Conservation (phyloP, 768 basidiomycete species). For the Termitomyces eurrhizus region DNA sequence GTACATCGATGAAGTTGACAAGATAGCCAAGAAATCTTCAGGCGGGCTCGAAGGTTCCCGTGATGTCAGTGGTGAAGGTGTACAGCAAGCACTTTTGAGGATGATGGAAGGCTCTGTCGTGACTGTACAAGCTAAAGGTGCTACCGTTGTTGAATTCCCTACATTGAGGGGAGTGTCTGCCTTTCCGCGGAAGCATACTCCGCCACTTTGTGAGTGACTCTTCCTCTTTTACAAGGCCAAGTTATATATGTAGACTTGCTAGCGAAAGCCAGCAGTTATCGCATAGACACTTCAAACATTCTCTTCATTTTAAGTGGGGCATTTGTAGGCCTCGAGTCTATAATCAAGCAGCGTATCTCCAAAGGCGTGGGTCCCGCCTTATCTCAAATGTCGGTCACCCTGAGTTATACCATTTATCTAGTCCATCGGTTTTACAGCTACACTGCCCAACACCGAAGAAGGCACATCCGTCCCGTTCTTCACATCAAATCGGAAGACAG, state of each 20-base stretch:
- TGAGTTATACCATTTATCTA: constrained; percentile 23
- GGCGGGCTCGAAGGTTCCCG: constrained; percentile 66
- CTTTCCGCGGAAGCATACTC: constrained; percentile 34
- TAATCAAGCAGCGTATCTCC: constrained; percentile 75
- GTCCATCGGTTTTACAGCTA: constrained; percentile 83
- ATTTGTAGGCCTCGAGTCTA: constrained; percentile 84
- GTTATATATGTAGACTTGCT: constrained; percentile 1
- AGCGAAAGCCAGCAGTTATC: constrained; percentile 64
- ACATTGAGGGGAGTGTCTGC: constrained; percentile 36
- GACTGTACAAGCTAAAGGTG: constrained; percentile 73
- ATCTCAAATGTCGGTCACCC: not conserved
- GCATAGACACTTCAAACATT: constrained; percentile 86
- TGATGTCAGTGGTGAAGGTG: constrained; percentile 95
- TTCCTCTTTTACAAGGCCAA: not conserved
- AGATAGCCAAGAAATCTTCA: constrained; percentile 67
- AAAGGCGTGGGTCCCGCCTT: constrained; percentile 64
- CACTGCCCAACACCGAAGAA: constrained; percentile 36
- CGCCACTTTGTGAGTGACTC: constrained; percentile 33
- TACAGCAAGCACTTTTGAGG: constrained; percentile 87
- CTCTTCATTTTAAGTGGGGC: constrained; percentile 96
- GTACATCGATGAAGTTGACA: constrained; percentile 96
- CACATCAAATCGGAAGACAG: constrained; percentile 62
- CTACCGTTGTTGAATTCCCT: constrained; percentile 42
- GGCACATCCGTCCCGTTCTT: constrained; percentile 60
- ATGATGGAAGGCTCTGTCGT: constrained; percentile 93